A percentile compares a stretch with the other conserved stretches of the same genome.
Evolutionary conservation across 139 green algal genomes (phyloP).

Genomic region (Tetradesmus lagerheimii): DNA sequence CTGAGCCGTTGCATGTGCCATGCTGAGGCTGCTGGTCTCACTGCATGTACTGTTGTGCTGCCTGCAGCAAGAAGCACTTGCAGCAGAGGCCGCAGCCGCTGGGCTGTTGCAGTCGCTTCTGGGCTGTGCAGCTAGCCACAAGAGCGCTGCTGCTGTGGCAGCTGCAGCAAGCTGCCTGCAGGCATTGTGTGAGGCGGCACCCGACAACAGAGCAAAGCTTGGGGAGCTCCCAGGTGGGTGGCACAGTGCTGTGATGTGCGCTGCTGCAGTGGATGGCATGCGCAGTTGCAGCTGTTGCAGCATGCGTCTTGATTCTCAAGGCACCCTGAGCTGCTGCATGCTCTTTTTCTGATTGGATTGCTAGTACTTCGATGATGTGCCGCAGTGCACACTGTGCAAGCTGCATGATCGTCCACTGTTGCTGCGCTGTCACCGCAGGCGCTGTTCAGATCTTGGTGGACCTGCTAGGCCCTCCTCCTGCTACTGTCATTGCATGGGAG

Average conservation of each 20-base stretch:
- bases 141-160: constrained; percentile 36
- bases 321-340: too few species aligned
- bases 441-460: constrained; percentile 10
- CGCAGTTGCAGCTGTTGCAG: not conserved
- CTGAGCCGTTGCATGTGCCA: too few species aligned
- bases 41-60: not conserved
- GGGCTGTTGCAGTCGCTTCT: constrained; percentile 9
- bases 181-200: not conserved
- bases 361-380: too few species aligned
- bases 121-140: not conserved
- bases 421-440: not conserved
- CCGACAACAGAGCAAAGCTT: not conserved
- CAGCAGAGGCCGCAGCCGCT: not conserved
- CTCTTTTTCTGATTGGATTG: too few species aligned
- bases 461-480: constrained; percentile 32
- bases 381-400: too few species aligned
- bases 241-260: too few species aligned
- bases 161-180: not conserved
- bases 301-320: too few species aligned
- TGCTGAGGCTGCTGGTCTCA: too few species aligned
- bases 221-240: constrained; percentile 13
- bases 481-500: constrained; percentile 22
- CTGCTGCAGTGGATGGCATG: not conserved
- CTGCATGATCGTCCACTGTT: not conserved
- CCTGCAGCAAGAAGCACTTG: constrained; percentile 6